Evolutionary conservation across 495 filamentous ascomycete genomes (phyloP).

Genomic region (Penicillium paradoxum): DNA sequence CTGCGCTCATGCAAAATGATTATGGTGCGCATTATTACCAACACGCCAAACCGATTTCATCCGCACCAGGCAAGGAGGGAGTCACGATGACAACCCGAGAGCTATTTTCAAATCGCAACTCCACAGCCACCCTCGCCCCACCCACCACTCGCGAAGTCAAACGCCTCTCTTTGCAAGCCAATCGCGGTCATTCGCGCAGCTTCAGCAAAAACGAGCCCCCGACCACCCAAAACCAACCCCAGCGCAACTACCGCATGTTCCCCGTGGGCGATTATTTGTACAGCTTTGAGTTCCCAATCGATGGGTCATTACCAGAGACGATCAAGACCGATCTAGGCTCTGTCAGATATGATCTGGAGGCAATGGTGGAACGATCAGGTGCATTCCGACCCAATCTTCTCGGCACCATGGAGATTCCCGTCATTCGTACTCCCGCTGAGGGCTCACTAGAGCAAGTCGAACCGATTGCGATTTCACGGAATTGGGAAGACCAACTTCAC

Average conservation of each 20-base stretch:
- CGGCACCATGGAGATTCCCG: conserved; percentile 75
- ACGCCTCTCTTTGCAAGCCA: conserved; percentile 71
- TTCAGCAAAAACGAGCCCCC: conserved; percentile 75
- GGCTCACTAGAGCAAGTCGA: conserved; percentile 90
- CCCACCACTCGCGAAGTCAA: conserved; percentile 48
- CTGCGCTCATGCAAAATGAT: conserved; percentile 62
- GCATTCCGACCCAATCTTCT: conserved; percentile 88
- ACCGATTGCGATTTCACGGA: conserved; percentile 92
- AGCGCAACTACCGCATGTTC: conserved; percentile 87
- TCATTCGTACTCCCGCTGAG: conserved; percentile 87
- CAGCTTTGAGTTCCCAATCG: conserved; percentile 89
- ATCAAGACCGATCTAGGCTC: conserved; percentile 84
- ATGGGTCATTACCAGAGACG: conserved; percentile 87
- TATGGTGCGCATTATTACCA: conserved; percentile 47
- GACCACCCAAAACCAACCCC: conserved; percentile 57
- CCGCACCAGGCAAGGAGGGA: conserved; percentile 46
- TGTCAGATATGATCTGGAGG: conserved; percentile 87
- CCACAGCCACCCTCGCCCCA: conserved; percentile 32
- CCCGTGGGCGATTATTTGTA: conserved; percentile 89
- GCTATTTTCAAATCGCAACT: conserved; percentile 36
- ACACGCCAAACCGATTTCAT: conserved; percentile 35
- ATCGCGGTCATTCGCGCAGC: conserved; percentile 71
- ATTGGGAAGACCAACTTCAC: conserved; percentile 97
- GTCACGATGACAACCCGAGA: conserved; percentile 39
- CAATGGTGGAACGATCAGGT: conserved; percentile 80